Evolutionary conservation across 148 eudicot species (phyloP).

Genomic region (Suaeda aralocaspica): DNA sequence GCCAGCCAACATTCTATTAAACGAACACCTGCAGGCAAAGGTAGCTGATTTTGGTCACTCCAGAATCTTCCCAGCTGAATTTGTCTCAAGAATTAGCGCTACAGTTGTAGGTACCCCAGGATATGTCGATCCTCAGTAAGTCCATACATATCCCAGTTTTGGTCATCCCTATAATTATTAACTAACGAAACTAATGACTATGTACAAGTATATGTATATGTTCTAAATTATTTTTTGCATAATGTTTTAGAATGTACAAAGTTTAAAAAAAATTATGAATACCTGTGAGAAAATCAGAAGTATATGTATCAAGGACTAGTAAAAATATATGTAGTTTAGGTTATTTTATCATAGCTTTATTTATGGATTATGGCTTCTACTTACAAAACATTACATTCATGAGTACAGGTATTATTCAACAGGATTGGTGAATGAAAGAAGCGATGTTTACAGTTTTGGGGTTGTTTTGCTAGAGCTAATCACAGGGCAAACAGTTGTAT

Average conservation of each 20-base stretch:
- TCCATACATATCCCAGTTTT: neutral
- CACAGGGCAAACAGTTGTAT: constrained; percentile 27
- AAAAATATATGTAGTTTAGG: no score
- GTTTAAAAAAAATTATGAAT: no score
- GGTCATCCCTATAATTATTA: no score
- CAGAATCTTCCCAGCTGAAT: constrained; percentile 26
- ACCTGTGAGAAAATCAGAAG: no score
- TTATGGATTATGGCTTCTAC: no score
- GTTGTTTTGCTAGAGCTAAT: constrained; percentile 35
- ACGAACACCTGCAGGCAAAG: constrained; percentile 26
- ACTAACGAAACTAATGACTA: no score
- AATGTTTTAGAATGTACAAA: no score
- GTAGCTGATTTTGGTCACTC: constrained; percentile 43
- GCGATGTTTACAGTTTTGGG: constrained; percentile 36
- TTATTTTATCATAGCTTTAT: no score
- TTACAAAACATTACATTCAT: no score
- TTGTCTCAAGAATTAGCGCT: constrained; percentile 16
- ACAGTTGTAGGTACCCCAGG: constrained; percentile 33
- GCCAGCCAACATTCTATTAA: constrained; percentile 23
- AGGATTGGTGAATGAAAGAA: constrained; percentile 22
- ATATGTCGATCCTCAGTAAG: constrained; percentile 45
- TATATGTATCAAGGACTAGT: no score
- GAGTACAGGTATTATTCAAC: constrained; percentile 16
- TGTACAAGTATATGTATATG: no score
- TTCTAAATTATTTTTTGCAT: no score